phyloP scores from a whole-genome alignment of 768 basidiomycete species.

The Pleurotus giganteus region DNA sequence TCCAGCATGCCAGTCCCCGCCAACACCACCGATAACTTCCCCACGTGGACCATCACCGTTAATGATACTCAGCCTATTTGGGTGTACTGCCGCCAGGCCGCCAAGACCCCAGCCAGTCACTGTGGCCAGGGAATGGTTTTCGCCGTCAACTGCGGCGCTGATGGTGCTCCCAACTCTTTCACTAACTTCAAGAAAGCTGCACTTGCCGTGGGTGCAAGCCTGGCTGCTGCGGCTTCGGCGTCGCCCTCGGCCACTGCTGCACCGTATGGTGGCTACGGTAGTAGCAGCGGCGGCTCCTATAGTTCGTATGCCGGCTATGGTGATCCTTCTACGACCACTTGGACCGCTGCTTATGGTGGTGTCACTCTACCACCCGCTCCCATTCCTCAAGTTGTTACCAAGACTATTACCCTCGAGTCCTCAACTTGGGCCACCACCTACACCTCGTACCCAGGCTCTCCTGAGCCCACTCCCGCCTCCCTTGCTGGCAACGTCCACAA shows the following conservation, averaged over 20 bases:
- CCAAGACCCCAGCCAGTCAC: conserved; percentile 48
- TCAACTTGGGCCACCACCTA: conserved; percentile 58
- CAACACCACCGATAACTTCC: conserved; percentile 38
- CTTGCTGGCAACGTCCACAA: conserved; percentile 44
- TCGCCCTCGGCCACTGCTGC: conserved; percentile 25
- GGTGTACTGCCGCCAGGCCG: conserved; percentile 58
- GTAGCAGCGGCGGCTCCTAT: background rate
- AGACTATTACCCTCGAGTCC: conserved; percentile 40
- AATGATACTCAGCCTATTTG: conserved; percentile 60
- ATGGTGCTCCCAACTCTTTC: conserved; percentile 58
- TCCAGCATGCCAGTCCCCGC: conserved; percentile 46
- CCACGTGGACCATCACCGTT: conserved; percentile 49
- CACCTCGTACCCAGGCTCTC: conserved; percentile 52
- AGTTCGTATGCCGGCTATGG: conserved; percentile 12
- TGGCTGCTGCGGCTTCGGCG: conserved; percentile 40
- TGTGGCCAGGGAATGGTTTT: conserved; percentile 69
- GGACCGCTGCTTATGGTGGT: conserved; percentile 49
- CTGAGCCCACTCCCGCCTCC: conserved; percentile 51
- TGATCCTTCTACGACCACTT: conserved; percentile 18
- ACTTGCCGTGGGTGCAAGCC: conserved; percentile 50
- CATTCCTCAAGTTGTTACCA: conserved; percentile 38
- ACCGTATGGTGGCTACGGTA: conserved; percentile 18
- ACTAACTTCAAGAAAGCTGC: conserved; percentile 58
- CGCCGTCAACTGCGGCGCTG: conserved; percentile 58
- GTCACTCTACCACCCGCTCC: conserved; percentile 52